phyloP scores from a whole-genome alignment of 257 asterid genomes.

The Gentiana dahurica region DNA sequence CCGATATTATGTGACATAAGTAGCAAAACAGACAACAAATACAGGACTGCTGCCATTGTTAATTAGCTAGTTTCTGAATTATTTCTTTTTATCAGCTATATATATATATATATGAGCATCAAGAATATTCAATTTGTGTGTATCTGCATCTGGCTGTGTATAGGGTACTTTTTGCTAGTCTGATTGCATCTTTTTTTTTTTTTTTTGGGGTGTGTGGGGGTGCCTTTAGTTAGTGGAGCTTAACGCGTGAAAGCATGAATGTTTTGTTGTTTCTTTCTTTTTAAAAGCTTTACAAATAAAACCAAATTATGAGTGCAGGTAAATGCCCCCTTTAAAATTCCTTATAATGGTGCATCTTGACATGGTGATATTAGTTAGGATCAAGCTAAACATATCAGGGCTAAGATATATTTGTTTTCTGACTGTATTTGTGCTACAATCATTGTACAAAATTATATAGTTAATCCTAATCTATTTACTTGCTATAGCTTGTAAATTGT shows the following conservation, averaged over 20 bases:
- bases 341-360: too few species aligned
- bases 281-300: neutral
- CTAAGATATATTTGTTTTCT: too few species aligned
- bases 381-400: too few species aligned
- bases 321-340: too few species aligned
- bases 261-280: constrained; percentile 1
- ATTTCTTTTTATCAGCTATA: too few species aligned
- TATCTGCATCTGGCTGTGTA: neutral
- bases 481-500: too few species aligned
- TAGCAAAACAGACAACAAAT: constrained; percentile 12
- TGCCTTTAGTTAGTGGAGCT: constrained; percentile 13
- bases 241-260: constrained; percentile 11
- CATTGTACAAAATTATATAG: too few species aligned
- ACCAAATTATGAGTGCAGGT: neutral
- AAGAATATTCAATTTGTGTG: too few species aligned
- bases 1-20: neutral
- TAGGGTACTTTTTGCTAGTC: neutral
- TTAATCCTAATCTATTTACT: too few species aligned
- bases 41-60: constrained; percentile 17
- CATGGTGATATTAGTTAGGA: too few species aligned
- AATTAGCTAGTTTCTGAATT: neutral
- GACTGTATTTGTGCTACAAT: too few species aligned
- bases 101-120: too few species aligned
- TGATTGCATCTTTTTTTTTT: neutral
- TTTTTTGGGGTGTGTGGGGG: neutral